A percentile compares a stretch with the other conserved stretches of the same genome.
Conservation (phyloP, 345 rosid genomes). For the Hibiscus tridactylites region DNA sequence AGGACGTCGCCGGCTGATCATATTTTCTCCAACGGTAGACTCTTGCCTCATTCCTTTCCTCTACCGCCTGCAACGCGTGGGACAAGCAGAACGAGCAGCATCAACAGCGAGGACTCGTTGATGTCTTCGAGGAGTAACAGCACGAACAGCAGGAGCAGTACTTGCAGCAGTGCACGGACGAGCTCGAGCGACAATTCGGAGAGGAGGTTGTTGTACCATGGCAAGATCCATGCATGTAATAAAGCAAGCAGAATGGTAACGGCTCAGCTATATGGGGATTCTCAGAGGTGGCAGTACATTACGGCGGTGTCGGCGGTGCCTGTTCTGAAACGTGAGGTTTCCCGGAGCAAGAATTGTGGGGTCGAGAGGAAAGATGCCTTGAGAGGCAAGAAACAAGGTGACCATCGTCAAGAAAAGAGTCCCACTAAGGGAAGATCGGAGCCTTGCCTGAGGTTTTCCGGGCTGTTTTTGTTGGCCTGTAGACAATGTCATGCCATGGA, state of each 20-base stretch:
- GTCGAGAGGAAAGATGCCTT: slow-evolving; percentile 23
- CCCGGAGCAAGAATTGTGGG: slow-evolving; percentile 20
- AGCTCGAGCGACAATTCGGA: slow-evolving; percentile 36
- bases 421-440: slow-evolving; percentile 12
- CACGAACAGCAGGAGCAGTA: slow-evolving; percentile 49
- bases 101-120: slow-evolving; percentile 38
- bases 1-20: slow-evolving; percentile 75
- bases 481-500: slow-evolving; percentile 84
- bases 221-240: slow-evolving; percentile 5
- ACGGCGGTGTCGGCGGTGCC: slow-evolving; percentile 44
- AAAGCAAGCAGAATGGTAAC: slow-evolving; percentile 40
- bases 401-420: not conserved
- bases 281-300: slow-evolving; percentile 67
- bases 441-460: slow-evolving; percentile 40
- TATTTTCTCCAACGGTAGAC: slow-evolving; percentile 66
- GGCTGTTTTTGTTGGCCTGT: slow-evolving; percentile 48
- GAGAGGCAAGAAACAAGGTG: slow-evolving; percentile 13
- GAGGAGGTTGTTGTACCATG: slow-evolving; percentile 20
- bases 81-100: slow-evolving; percentile 45
- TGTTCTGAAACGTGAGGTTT: slow-evolving; percentile 39
- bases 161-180: slow-evolving; percentile 57
- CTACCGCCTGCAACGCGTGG: slow-evolving; percentile 17
- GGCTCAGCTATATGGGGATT: slow-evolving; percentile 48
- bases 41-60: slow-evolving; percentile 70
- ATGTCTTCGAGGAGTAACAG: slow-evolving; percentile 63